Evolutionary conservation across 2,329 filamentous ascomycete genomes (phyloP).

Genomic region (Teratosphaeria gauchensis): DNA sequence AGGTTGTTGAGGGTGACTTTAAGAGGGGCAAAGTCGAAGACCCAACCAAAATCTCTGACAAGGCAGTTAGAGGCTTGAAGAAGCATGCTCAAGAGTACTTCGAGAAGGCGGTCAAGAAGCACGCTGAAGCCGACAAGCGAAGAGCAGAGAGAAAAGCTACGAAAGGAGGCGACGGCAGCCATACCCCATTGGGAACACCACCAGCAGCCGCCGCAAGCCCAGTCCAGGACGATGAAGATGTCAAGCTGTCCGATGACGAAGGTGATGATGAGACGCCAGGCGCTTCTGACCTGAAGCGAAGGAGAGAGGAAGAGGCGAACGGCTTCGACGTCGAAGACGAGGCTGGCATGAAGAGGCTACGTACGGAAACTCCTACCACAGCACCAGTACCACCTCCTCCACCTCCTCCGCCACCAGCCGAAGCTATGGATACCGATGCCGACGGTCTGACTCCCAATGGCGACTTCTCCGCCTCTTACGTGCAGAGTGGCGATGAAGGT

Average conservation of each 20-base stretch:
- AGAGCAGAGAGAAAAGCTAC: conserved; percentile 42
- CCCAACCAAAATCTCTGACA: conserved; percentile 65
- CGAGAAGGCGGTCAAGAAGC: conserved; percentile 75
- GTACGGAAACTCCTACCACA: conserved; percentile 13
- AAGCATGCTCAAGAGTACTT: conserved; percentile 77
- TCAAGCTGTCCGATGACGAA: conserved; percentile 19
- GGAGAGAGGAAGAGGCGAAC: conserved; percentile 21
- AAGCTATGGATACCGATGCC: conserved; percentile 14
- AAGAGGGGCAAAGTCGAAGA: conserved; percentile 80
- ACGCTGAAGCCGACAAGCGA: conserved; percentile 56
- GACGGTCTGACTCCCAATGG: conserved; percentile 17
- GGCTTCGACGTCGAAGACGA: conserved; percentile 22
- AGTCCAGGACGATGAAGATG: conserved; percentile 15
- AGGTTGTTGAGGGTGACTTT: conserved; percentile 83
- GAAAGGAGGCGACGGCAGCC: conserved; percentile 17
- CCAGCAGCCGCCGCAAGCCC: conserved; percentile 11
- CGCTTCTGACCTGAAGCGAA: conserved; percentile 17
- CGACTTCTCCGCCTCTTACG: conserved; percentile 13
- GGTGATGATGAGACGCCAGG: conserved; percentile 14
- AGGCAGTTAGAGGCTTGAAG: conserved; percentile 74
- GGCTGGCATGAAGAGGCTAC: conserved; percentile 20
- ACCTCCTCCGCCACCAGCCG: conserved; percentile 34
- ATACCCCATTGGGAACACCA: conserved; percentile 21
- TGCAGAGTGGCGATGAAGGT: conserved; percentile 8
- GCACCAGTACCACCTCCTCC: conserved; percentile 23